These are phyloP conservation scores for Sordariomycetes sp. DNA, from an alignment of 2,329 filamentous ascomycete species.

Conservation along the genomic window DNA sequence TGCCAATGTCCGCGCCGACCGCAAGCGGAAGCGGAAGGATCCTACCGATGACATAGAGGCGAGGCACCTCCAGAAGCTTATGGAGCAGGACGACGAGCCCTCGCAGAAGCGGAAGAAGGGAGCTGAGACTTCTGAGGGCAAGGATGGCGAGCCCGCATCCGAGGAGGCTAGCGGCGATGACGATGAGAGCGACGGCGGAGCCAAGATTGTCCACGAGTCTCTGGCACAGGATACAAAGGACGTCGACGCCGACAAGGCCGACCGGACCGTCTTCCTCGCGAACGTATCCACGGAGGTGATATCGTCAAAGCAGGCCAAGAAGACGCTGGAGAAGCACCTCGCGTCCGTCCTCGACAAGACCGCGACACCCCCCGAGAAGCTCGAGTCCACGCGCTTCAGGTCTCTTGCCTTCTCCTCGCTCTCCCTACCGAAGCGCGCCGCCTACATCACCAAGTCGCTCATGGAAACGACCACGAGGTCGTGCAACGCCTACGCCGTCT, in stretches of 20 bases:
- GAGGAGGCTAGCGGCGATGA: constrained; percentile 27
- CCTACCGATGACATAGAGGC: constrained; percentile 58
- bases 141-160: constrained; percentile 23
- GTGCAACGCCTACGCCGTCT: constrained; percentile 90
- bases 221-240: constrained; percentile 36
- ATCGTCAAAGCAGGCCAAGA: constrained; percentile 68
- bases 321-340: constrained; percentile 63
- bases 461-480: constrained; percentile 87
- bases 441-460: constrained; percentile 79
- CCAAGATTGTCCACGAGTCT: constrained; percentile 41
- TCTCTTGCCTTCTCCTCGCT: constrained; percentile 74
- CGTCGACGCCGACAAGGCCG: constrained; percentile 67
- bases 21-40: constrained; percentile 54
- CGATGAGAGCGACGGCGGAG: constrained; percentile 17
- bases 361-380: constrained; percentile 47
- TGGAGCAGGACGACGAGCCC: constrained; percentile 41
- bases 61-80: constrained; percentile 54
- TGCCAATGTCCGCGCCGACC: constrained; percentile 28
- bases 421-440: constrained; percentile 80
- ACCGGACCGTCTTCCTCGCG: constrained; percentile 81
- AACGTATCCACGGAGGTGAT: constrained; percentile 81
- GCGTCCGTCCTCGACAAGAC: constrained; percentile 53
- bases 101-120: constrained; percentile 40
- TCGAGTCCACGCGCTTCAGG: constrained; percentile 88
- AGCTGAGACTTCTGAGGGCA: constrained; percentile 23